Conservation (phyloP, 2,329 filamentous ascomycete genomes). For the Neopestalotiopsis sp. region DNA sequence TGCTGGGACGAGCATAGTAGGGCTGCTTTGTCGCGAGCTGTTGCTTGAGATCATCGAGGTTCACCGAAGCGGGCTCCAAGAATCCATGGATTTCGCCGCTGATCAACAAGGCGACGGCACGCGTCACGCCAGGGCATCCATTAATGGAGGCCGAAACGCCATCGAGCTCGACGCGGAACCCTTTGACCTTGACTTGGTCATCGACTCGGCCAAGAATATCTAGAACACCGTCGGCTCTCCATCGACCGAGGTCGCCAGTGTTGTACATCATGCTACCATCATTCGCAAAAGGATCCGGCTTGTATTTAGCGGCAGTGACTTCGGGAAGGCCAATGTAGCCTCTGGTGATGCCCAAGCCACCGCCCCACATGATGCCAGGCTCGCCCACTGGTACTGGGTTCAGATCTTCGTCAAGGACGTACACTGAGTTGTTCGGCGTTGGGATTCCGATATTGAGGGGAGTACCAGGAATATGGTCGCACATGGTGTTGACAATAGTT, state of each 20-base stretch:
- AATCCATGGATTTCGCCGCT: constrained; percentile 20
- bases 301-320: constrained; percentile 55
- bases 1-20: constrained; percentile 59
- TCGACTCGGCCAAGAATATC: constrained; percentile 62
- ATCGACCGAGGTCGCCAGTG: constrained; percentile 63
- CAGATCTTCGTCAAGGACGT: constrained; percentile 54
- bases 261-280: constrained; percentile 62
- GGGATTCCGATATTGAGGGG: constrained; percentile 59
- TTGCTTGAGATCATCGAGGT: constrained; percentile 38
- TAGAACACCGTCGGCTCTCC: constrained; percentile 57
- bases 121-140: constrained; percentile 37
- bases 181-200: constrained; percentile 67
- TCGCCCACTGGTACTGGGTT: constrained; percentile 51
- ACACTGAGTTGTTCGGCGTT: constrained; percentile 61
- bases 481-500: constrained; percentile 64
- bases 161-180: constrained; percentile 66
- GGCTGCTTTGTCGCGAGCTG: constrained; percentile 50
- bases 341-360: constrained; percentile 57
- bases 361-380: constrained; percentile 61
- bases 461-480: constrained; percentile 50
- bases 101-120: constrained; percentile 17
- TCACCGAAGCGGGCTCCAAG: constrained; percentile 15
- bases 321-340: constrained; percentile 60
- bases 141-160: constrained; percentile 58
- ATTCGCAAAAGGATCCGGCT: constrained; percentile 53